Evolutionary conservation across 2,329 filamentous ascomycete genomes (phyloP).

Genomic region (Graphilbum ipis-grandicollis): DNA sequence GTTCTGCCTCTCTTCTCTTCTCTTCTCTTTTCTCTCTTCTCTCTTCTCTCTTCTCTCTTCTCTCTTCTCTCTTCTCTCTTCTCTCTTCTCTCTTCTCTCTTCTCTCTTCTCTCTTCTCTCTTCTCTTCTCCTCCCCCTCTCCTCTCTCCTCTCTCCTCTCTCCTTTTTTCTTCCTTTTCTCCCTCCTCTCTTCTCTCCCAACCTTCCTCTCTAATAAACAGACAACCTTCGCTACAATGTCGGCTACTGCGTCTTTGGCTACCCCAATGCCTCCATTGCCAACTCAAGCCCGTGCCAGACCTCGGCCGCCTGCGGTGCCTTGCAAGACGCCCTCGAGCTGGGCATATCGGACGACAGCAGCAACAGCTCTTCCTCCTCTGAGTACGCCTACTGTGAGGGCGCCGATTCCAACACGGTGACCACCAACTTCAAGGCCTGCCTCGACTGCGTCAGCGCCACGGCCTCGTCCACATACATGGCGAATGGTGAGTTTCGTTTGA

Average conservation of each 20-base stretch:
- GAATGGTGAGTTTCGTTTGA: slow-evolving; percentile 25
- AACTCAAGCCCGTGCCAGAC: slow-evolving; percentile 32
- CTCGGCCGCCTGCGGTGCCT: slow-evolving; percentile 28
- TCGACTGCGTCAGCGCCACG: slow-evolving; percentile 26
- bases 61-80: no score
- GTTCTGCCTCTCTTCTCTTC: no score
- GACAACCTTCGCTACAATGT: slow-evolving; percentile 37
- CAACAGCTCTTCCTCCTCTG: no score
- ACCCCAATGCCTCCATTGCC: slow-evolving; percentile 26
- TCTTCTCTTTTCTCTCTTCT: no score
- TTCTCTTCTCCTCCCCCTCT: background rate
- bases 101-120: slow-evolving; percentile 3
- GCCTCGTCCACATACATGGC: slow-evolving; percentile 24
- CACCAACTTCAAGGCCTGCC: slow-evolving; percentile 20
- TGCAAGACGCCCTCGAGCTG: slow-evolving; percentile 22
- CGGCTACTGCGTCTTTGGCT: slow-evolving; percentile 34
- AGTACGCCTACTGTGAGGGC: slow-evolving; percentile 30
- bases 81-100: no score
- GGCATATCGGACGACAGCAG: slow-evolving; percentile 18
- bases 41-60: no score
- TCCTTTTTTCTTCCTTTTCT: no score
- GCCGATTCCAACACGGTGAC: slow-evolving; percentile 20
- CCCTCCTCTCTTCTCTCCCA: no score
- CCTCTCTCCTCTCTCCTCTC: no score
- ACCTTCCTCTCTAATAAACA: slow-evolving; percentile 11